A percentile compares a stretch with the other conserved stretches of the same genome.
phyloP scores from a whole-genome alignment of 495 filamentous ascomycete species.

The Penicillium daleae region DNA sequence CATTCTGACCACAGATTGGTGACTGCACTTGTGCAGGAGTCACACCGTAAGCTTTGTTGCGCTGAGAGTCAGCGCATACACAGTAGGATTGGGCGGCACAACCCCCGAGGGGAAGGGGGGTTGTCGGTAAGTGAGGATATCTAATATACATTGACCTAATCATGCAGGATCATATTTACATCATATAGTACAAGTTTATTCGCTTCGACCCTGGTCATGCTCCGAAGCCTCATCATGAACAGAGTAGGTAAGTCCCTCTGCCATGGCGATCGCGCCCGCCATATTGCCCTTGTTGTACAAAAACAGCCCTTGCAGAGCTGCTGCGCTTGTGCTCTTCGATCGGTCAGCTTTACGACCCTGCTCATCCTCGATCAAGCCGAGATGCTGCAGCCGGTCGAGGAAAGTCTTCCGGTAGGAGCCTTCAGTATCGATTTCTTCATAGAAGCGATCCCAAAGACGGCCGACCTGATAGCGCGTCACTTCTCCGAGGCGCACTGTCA shows the following conservation, averaged over 20 bases:
- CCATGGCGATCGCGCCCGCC: slow-evolving; percentile 82
- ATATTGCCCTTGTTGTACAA: slow-evolving; percentile 91
- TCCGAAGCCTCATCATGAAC: slow-evolving; percentile 39
- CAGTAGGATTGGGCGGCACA: slow-evolving; percentile 9
- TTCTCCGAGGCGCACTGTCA: slow-evolving; percentile 88
- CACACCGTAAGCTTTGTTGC: slow-evolving; percentile 20
- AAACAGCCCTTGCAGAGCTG: slow-evolving; percentile 90
- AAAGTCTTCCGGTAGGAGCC: slow-evolving; percentile 53
- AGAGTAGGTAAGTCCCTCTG: slow-evolving; percentile 58
- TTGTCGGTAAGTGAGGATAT: slow-evolving; percentile 13
- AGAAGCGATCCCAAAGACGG: slow-evolving; percentile 93
- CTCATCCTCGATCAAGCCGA: slow-evolving; percentile 57
- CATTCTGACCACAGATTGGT: slow-evolving; percentile 18
- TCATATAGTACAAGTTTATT: slow-evolving; percentile 33
- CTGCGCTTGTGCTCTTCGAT: slow-evolving; percentile 70
- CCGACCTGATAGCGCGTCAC: slow-evolving; percentile 82
- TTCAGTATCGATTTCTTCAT: slow-evolving; percentile 74
- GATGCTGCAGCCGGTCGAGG: slow-evolving; percentile 51
- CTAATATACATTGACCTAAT: slow-evolving; percentile 19
- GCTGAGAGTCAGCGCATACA: slow-evolving; percentile 18
- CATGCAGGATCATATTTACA: slow-evolving; percentile 33
- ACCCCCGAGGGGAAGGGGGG: neutral
- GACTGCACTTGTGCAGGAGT: slow-evolving; percentile 13
- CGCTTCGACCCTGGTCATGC: slow-evolving; percentile 15
- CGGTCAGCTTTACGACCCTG: slow-evolving; percentile 43